Conservation (phyloP, 2,329 filamentous ascomycete genomes). For the Apiospora koreana region DNA sequence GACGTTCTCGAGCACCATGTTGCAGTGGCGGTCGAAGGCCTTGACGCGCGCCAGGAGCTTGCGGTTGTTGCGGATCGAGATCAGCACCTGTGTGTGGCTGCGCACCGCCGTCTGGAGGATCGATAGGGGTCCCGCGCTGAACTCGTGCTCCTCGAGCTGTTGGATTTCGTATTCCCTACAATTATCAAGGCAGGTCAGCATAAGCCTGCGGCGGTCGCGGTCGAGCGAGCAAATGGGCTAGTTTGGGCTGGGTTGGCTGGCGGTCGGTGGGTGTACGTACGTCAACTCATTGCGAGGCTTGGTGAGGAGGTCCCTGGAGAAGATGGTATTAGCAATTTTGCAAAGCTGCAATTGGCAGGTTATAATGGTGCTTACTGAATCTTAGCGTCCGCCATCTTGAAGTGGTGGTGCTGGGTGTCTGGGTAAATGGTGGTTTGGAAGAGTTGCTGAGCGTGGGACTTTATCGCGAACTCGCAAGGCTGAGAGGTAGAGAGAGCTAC, state of each 20-base stretch:
- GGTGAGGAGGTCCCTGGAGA: slow-evolving; percentile 75
- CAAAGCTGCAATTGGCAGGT: slow-evolving; percentile 13
- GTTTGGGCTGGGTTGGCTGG: slow-evolving; percentile 14
- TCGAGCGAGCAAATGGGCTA: slow-evolving; percentile 37
- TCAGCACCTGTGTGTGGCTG: slow-evolving; percentile 92
- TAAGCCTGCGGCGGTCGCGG: slow-evolving; percentile 30
- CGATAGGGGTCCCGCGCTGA: slow-evolving; percentile 79
- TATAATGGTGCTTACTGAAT: slow-evolving; percentile 60
- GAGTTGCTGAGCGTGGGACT: background rate
- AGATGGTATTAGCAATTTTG: slow-evolving; percentile 22
- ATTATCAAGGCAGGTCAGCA: background rate
- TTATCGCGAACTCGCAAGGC: slow-evolving; percentile 15
- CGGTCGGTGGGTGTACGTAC: slow-evolving; percentile 54
- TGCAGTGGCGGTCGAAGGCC: slow-evolving; percentile 98
- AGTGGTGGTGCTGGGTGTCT: slow-evolving; percentile 10
- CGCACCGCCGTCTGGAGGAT: slow-evolving; percentile 97
- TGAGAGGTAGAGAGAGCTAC: slow-evolving; percentile 7
- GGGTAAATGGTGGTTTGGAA: background rate
- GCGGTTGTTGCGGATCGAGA: slow-evolving; percentile 97
- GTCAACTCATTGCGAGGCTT: slow-evolving; percentile 91
- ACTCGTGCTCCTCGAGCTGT: slow-evolving; percentile 72
- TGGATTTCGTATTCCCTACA: slow-evolving; percentile 55
- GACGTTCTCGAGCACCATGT: slow-evolving; percentile 97
- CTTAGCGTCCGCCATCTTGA: slow-evolving; percentile 47
- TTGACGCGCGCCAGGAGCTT: slow-evolving; percentile 97